These are phyloP conservation scores for Dipteronia dyeriana DNA, from an alignment of 345 rosid genomes.

Conservation along the genomic window DNA sequence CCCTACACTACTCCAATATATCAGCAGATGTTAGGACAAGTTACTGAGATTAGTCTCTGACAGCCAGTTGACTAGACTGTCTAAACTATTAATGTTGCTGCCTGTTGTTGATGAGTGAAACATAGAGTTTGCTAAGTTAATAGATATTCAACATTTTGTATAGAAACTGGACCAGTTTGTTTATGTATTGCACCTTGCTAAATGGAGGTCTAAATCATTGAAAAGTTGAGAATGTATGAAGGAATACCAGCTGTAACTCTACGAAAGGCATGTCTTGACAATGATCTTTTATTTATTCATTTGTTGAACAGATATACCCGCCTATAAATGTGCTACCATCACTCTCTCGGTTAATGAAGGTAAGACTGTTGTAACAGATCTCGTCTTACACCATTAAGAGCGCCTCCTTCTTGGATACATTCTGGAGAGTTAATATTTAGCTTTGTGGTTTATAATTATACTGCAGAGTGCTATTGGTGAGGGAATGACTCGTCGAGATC, in stretches of 20 bases:
- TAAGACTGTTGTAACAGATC: constrained; percentile 20
- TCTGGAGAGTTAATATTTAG: not conserved
- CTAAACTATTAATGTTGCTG: not conserved
- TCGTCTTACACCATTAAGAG: not conserved
- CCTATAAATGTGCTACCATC: constrained; percentile 99
- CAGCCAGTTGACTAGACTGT: not conserved
- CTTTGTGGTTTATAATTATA: not conserved
- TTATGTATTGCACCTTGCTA: not conserved
- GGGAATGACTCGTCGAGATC: constrained; percentile 94
- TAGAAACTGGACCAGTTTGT: not conserved
- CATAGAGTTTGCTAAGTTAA: not conserved
- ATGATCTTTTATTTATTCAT: not conserved
- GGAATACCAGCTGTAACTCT: not conserved
- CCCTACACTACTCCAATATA: not conserved
- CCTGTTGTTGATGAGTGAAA: not conserved
- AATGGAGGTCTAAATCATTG: not conserved
- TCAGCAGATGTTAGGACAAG: not conserved
- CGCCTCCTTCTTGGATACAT: not conserved
- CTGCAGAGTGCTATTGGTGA: constrained; percentile 97
- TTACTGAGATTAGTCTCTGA: not conserved
- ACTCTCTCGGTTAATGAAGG: constrained; percentile 98
- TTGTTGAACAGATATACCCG: constrained; percentile 76
- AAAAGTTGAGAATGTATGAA: not conserved
- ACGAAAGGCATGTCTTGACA: not conserved
- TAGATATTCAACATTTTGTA: not conserved